A percentile compares a stretch with the other conserved stretches of the same genome.
Evolutionary conservation across 768 basidiomycete genomes (phyloP).

Genomic region (Dictyophora rubrovolvata): DNA sequence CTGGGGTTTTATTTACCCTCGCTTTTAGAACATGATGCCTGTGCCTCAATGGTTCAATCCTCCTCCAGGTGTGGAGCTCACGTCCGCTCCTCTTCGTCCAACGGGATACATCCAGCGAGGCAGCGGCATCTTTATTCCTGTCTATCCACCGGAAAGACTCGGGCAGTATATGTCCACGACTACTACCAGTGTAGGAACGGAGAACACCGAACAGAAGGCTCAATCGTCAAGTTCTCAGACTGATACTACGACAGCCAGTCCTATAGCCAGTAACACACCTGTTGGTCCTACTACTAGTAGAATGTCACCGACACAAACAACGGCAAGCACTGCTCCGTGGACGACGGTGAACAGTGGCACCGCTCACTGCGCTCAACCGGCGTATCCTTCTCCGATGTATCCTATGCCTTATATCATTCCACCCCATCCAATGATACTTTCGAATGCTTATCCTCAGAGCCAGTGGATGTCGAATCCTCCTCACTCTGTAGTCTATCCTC

Average conservation of each 20-base stretch:
- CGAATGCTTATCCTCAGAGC: not conserved
- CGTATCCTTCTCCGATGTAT: not conserved
- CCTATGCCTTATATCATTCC: not conserved
- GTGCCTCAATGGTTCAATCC: conserved; percentile 5
- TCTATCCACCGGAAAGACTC: conserved; percentile 6
- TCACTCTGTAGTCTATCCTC: not conserved
- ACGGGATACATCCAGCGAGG: conserved; percentile 7
- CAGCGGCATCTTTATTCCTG: conserved; percentile 4
- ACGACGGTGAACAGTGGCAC: not conserved
- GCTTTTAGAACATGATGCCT: conserved; percentile 1
- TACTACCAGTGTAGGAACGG: not conserved
- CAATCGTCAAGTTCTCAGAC: not conserved
- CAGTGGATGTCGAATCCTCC: not conserved
- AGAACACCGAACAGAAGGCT: not conserved
- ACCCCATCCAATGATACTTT: not conserved
- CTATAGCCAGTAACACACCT: not conserved
- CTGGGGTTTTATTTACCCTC: not conserved
- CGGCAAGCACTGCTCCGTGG: not conserved
- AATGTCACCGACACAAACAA: too few relatives aligned
- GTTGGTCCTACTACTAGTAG: too few relatives aligned
- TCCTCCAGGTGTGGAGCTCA: conserved; percentile 8
- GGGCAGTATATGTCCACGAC: conserved; percentile 10
- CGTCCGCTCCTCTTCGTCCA: conserved; percentile 4
- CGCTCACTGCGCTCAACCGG: not conserved
- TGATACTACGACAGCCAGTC: not conserved